These are phyloP conservation scores for Juncus effusus DNA, from an alignment of 176 grass and related monocot genomes.

Conservation along the genomic window DNA sequence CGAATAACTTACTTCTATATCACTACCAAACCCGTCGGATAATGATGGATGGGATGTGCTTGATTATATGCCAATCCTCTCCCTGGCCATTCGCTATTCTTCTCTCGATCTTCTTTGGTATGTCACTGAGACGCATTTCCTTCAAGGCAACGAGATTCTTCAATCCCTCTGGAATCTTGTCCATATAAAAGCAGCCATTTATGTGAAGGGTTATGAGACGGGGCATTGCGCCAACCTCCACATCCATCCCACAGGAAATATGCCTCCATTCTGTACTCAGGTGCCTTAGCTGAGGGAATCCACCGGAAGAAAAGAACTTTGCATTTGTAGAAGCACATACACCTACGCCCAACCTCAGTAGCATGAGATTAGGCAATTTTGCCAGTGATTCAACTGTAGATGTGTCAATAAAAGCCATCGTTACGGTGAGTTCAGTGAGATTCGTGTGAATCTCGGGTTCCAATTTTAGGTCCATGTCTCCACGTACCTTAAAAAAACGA, in stretches of 20 bases:
- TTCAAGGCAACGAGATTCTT: neutral
- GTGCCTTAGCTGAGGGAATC: slow-evolving; percentile 12
- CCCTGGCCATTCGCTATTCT: slow-evolving; percentile 4
- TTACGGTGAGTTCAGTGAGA: slow-evolving; percentile 20
- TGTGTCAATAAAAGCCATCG: neutral
- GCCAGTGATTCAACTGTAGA: neutral
- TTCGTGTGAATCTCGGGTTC: neutral
- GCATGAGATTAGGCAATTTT: neutral
- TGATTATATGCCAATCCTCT: slow-evolving; percentile 19
- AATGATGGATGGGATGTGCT: slow-evolving; percentile 24
- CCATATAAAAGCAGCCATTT: slow-evolving; percentile 29
- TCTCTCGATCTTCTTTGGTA: slow-evolving; percentile 3
- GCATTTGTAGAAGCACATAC: neutral
- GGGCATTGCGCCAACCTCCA: slow-evolving; percentile 14
- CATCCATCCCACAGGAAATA: neutral
- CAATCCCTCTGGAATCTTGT: slow-evolving; percentile 8
- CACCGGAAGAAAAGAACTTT: neutral
- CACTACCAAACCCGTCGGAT: slow-evolving; percentile 9
- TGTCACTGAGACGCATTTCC: slow-evolving; percentile 20
- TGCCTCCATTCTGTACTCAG: slow-evolving; percentile 19
- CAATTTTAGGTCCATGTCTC: neutral
- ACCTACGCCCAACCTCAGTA: slow-evolving; percentile 8
- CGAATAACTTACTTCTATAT: slow-evolving; percentile 6
- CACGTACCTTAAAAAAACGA: slow-evolving; percentile 13
- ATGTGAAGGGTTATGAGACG: slow-evolving; percentile 18